Evolutionary conservation across 768 basidiomycete species (phyloP).

Genomic region (Pleurotus djamor): DNA sequence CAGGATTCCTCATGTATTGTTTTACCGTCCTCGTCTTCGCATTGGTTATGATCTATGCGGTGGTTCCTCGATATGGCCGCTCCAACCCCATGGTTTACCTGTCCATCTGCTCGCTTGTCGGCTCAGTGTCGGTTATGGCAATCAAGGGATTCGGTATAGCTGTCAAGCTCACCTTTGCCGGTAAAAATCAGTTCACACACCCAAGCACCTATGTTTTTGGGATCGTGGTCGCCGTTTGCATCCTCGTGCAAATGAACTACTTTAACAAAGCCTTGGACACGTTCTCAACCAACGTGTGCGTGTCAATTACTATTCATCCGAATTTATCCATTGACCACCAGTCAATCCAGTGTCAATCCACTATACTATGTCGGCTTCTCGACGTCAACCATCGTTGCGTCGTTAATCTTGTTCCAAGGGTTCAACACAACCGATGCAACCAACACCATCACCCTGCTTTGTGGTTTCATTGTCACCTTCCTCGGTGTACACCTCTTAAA

Average conservation of each 20-base stretch:
- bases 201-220: conserved; percentile 97
- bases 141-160: conserved; percentile 99
- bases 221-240: conserved; percentile 77
- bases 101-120: conserved; percentile 94
- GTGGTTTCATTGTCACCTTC: conserved; percentile 92
- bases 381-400: conserved; percentile 89
- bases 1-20: conserved; percentile 91
- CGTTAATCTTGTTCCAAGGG: conserved; percentile 95
- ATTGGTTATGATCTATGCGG: conserved; percentile 81
- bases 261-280: conserved; percentile 98
- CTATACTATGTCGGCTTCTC: conserved; percentile 99
- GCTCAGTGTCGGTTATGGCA: conserved; percentile 97
- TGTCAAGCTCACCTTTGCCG: conserved; percentile 88
- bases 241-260: conserved; percentile 92
- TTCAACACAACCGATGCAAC: conserved; percentile 85
- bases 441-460: conserved; percentile 84
- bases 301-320: conserved; percentile 11
- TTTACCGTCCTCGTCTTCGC: conserved; percentile 81
- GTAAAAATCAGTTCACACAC: conserved; percentile 94
- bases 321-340: neutral
- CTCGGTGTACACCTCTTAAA: conserved; percentile 96
- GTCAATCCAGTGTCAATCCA: conserved; percentile 77
- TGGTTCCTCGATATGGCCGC: conserved; percentile 85
- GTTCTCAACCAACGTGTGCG: conserved; percentile 97
- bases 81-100: conserved; percentile 90